Conservation (phyloP, 1,139 yeast genomes). For the Nadsonia starkeyi-henricii region DNA sequence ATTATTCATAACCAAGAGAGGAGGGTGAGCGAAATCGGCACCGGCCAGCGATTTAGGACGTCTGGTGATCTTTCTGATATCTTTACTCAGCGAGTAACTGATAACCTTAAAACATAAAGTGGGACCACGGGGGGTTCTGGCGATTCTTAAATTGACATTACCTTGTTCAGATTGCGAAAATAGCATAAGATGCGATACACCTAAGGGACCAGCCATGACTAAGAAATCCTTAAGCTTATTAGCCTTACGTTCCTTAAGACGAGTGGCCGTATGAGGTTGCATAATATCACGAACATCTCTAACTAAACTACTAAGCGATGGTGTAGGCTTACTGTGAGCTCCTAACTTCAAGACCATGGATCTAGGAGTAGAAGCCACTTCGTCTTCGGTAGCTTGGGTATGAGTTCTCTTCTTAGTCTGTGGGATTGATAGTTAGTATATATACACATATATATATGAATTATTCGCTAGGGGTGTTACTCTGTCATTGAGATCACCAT, state of each 20-base stretch:
- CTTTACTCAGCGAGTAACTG: conserved; percentile 70
- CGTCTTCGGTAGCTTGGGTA: conserved; percentile 50
- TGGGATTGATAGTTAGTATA: conserved; percentile 3
- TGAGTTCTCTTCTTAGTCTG: conserved; percentile 73
- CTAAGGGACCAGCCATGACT: conserved; percentile 95
- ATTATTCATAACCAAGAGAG: conserved; percentile 82
- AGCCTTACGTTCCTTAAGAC: conserved; percentile 69
- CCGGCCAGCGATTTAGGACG: conserved; percentile 42
- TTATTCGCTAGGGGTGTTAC: too few relatives aligned
- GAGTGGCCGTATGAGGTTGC: conserved; percentile 96
- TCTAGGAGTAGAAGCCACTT: conserved; percentile 60
- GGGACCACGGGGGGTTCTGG: conserved; percentile 90
- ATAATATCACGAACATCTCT: conserved; percentile 76
- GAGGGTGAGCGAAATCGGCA: conserved; percentile 60
- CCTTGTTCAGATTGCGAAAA: conserved; percentile 77
- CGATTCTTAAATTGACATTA: conserved; percentile 66
- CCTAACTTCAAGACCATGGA: conserved; percentile 92
- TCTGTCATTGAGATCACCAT: background rate
- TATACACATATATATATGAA: too few relatives aligned
- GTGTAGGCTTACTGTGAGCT: conserved; percentile 48
- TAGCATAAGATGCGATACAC: conserved; percentile 76
- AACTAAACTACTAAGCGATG: conserved; percentile 70
- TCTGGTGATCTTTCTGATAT: conserved; percentile 55
- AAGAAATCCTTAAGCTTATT: conserved; percentile 81
- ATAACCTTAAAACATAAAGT: conserved; percentile 70